Evolutionary conservation across 306 rosid genomes (phyloP).

Genomic region (Cicer chorassanicum): DNA sequence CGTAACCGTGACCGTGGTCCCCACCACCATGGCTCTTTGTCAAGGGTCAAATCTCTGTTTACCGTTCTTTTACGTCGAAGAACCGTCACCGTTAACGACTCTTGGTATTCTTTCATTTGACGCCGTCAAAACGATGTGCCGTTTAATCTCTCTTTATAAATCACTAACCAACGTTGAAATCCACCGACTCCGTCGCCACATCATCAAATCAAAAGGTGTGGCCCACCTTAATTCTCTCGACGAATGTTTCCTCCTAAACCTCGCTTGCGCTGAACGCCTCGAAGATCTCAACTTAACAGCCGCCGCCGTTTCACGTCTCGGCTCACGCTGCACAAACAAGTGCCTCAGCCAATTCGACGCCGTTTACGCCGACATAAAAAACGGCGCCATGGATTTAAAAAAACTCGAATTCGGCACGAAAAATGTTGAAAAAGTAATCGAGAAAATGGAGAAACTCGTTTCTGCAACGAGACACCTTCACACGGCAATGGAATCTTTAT

Average conservation of each 20-base stretch:
- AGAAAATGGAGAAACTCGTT: constrained; percentile 58
- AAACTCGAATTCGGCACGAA: constrained; percentile 48
- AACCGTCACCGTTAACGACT: constrained; percentile 32
- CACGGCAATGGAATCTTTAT: constrained; percentile 51
- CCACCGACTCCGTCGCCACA: constrained; percentile 42
- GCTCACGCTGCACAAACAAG: constrained; percentile 47
- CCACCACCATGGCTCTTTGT: constrained; percentile 49
- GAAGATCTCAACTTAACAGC: constrained; percentile 67
- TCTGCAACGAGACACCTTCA: constrained; percentile 50
- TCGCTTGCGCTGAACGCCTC: constrained; percentile 67
- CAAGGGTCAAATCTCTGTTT: constrained; percentile 31
- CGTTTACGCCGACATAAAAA: constrained; percentile 45
- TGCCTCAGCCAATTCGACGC: constrained; percentile 46
- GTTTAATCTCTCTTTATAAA: constrained; percentile 60
- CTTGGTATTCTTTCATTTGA: constrained; percentile 72
- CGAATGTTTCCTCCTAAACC: constrained; percentile 63
- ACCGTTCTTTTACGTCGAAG: constrained; percentile 46
- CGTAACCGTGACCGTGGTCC: constrained; percentile 45
- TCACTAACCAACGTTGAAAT: constrained; percentile 64
- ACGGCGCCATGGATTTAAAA: constrained; percentile 20
- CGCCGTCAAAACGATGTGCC: constrained; percentile 67
- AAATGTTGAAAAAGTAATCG: constrained; percentile 33
- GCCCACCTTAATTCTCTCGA: constrained; percentile 52
- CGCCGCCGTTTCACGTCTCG: constrained; percentile 50
- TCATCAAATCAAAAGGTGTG: constrained; percentile 56